Percentiles rank a stretch among this genome's conserved stretches.
These are phyloP conservation scores for Pharnaceum exiguum DNA, from an alignment of 148 eudicot genomes.

Conservation along the genomic window DNA sequence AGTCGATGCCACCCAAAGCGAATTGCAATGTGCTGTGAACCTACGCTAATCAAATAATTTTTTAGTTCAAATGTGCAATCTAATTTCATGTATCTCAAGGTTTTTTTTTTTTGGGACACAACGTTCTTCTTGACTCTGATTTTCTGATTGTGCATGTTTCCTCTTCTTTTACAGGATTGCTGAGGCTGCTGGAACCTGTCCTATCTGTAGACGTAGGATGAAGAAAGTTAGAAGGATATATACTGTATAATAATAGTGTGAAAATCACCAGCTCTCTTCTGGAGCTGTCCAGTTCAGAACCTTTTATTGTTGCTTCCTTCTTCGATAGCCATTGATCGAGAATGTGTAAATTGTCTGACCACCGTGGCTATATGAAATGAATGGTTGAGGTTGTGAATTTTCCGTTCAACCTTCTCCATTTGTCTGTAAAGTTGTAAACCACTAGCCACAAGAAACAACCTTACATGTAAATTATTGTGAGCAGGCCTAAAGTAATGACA, in stretches of 20 bases:
- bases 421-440: not conserved
- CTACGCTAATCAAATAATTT: too few species aligned
- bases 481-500: not conserved
- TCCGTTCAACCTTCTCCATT: constrained; percentile 10
- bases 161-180: constrained; percentile 46
- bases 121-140: not conserved
- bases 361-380: not conserved
- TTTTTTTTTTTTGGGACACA: too few species aligned
- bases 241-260: constrained; percentile 34
- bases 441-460: not conserved
- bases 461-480: constrained; percentile 3
- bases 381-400: constrained; percentile 6
- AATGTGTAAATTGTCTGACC: not conserved
- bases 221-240: constrained; percentile 84
- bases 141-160: not conserved
- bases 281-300: not conserved
- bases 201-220: constrained; percentile 63
- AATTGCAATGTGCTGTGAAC: too few species aligned
- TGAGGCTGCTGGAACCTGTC: constrained; percentile 66
- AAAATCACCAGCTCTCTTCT: not conserved
- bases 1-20: too few species aligned
- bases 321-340: not conserved
- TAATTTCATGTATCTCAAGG: too few species aligned
- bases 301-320: not conserved
- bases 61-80: too few species aligned